Evolutionary conservation across 306 rosid genomes (phyloP).

Genomic region (Mimosa bimucronata): DNA sequence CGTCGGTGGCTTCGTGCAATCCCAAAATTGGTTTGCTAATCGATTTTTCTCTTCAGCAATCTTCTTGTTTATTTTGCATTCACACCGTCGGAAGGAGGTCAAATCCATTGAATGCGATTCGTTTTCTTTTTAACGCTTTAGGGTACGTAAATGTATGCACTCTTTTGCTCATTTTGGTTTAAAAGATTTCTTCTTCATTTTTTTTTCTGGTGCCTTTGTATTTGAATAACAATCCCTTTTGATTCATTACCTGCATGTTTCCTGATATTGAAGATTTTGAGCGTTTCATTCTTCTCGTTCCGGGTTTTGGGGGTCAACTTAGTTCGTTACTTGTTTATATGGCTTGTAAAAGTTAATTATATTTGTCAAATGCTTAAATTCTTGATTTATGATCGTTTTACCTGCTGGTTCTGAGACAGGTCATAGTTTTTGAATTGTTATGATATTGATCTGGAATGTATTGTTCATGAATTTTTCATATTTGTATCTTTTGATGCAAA

Average conservation of each 20-base stretch:
- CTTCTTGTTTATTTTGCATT: not conserved
- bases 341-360: not conserved
- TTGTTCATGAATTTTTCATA: not conserved
- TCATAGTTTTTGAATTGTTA: not conserved
- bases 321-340: not conserved
- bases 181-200: not conserved
- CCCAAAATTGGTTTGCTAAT: too few relatives aligned
- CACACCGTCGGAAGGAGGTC: too few relatives aligned
- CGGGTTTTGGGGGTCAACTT: not conserved
- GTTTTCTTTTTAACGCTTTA: too few relatives aligned
- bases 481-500: not conserved
- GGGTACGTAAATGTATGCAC: not conserved
- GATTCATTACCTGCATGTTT: not conserved
- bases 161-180: not conserved
- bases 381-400: not conserved
- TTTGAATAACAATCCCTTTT: not conserved
- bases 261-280: not conserved
- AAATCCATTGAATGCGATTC: too few relatives aligned
- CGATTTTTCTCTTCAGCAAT: not conserved
- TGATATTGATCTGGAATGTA: conserved; percentile 18
- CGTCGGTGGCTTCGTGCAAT: not conserved
- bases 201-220: not conserved
- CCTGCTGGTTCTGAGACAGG: not conserved
- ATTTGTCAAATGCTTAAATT: not conserved
- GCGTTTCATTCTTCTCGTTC: not conserved